phyloP scores from a whole-genome alignment of 495 filamentous ascomycete species.

The Mytilinidion resinicola region DNA sequence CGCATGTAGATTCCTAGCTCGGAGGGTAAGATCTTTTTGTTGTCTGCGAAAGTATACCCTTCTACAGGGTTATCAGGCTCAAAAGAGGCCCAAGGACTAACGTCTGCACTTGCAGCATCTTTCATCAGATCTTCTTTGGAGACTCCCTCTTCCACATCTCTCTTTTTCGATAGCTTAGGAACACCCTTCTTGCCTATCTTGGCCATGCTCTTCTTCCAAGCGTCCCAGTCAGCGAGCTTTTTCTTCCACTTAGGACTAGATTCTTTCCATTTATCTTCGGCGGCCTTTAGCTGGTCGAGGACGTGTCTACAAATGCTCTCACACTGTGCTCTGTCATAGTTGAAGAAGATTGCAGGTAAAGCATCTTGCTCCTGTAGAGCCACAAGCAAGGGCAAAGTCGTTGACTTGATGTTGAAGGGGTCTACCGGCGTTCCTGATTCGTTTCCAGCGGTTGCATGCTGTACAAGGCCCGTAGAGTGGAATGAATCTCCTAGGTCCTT shows the following conservation, averaged over 20 bases:
- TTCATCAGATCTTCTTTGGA: constrained; percentile 48
- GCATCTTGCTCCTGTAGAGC: constrained; percentile 57
- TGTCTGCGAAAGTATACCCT: constrained; percentile 60
- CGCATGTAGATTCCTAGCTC: constrained; percentile 49
- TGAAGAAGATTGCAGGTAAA: constrained; percentile 70
- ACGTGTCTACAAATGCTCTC: constrained; percentile 50
- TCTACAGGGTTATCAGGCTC: constrained; percentile 56
- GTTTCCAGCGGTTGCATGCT: neutral
- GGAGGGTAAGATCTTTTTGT: constrained; percentile 43
- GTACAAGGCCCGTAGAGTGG: neutral
- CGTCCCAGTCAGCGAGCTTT: constrained; percentile 46
- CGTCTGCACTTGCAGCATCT: constrained; percentile 50
- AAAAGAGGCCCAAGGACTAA: constrained; percentile 53
- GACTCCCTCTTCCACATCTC: constrained; percentile 36
- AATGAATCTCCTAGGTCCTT: constrained; percentile 38
- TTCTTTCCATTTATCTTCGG: constrained; percentile 53
- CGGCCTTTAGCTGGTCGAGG: constrained; percentile 42
- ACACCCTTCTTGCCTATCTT: constrained; percentile 32
- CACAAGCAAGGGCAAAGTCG: constrained; percentile 53
- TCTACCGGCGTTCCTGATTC: constrained; percentile 14
- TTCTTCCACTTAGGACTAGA: constrained; percentile 52
- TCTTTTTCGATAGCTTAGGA: constrained; percentile 23
- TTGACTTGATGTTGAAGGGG: constrained; percentile 35
- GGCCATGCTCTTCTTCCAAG: constrained; percentile 42
- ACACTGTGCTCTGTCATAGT: constrained; percentile 61